phyloP scores from a whole-genome alignment of 2,329 filamentous ascomycete species.

The Fusarium irregulare region DNA sequence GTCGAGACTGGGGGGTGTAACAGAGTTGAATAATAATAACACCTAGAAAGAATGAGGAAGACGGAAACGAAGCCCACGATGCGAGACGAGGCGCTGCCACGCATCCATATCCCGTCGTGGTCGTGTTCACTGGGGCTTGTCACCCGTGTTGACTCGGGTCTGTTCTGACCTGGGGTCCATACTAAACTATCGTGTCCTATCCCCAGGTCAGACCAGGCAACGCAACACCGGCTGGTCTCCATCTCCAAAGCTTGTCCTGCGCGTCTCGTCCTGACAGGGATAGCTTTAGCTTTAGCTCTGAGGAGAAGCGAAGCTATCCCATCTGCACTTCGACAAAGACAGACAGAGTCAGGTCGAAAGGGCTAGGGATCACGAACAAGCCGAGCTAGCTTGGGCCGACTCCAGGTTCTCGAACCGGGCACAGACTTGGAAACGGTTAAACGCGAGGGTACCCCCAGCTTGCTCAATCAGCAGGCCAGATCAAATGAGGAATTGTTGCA shows the following conservation, averaged over 20 bases:
- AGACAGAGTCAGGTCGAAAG: constrained; percentile 18
- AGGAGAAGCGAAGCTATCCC: constrained; percentile 7
- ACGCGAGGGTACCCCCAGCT: constrained; percentile 24
- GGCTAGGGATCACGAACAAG: neutral
- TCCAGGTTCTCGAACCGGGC: constrained; percentile 36
- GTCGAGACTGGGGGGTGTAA: constrained; percentile 23
- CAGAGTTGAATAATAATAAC: constrained; percentile 8
- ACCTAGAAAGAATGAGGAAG: neutral
- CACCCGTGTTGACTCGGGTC: neutral
- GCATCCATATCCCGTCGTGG: neutral
- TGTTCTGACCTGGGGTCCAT: neutral
- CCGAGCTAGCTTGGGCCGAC: constrained; percentile 17
- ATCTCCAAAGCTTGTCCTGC: constrained; percentile 30
- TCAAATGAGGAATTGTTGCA: constrained; percentile 29
- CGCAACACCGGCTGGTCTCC: constrained; percentile 2
- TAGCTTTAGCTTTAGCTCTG: constrained; percentile 4
- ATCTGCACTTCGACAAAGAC: constrained; percentile 14
- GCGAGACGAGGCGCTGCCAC: constrained; percentile 27
- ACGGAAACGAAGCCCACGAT: constrained; percentile 30
- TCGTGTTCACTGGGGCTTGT: constrained; percentile 4
- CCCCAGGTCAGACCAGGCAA: constrained; percentile 23
- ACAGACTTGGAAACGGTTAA: constrained; percentile 28
- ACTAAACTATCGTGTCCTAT: neutral
- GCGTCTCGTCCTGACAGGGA: constrained; percentile 24
- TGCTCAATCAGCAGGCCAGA: constrained; percentile 20